phyloP scores from a whole-genome alignment of 2,329 filamentous ascomycete species.

The Aurifilum marmelostoma region DNA sequence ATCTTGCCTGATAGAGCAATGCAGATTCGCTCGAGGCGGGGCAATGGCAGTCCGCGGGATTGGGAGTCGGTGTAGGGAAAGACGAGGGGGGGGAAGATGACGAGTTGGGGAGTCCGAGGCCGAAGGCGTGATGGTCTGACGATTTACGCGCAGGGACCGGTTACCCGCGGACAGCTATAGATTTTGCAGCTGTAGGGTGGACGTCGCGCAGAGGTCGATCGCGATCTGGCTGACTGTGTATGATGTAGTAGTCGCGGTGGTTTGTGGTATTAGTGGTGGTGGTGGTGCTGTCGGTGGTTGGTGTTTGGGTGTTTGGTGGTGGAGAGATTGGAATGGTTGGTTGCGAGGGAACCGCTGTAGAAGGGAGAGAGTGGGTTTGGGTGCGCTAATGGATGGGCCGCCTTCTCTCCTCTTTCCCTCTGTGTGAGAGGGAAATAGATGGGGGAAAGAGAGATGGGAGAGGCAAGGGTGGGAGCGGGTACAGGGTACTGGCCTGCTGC shows the following conservation, averaged over 20 bases:
- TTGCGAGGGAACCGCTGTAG: constrained; percentile 14
- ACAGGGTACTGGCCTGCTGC: neutral
- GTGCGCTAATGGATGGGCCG: neutral
- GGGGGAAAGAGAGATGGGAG: neutral
- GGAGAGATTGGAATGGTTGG: constrained; percentile 14
- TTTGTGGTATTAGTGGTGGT: neutral
- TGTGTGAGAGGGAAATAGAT: neutral
- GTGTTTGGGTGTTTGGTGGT: constrained; percentile 11
- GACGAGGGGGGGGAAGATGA: neutral
- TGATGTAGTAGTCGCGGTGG: neutral
- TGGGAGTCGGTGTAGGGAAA: neutral
- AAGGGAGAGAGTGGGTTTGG: neutral
- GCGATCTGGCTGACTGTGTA: neutral
- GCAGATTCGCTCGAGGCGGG: constrained; percentile 1
- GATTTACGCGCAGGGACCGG: neutral
- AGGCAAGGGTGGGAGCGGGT: neutral
- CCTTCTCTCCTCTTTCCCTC: neutral
- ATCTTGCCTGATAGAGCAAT: constrained; percentile 25
- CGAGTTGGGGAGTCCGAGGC: neutral
- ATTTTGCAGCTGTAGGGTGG: neutral
- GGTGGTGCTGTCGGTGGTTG: constrained; percentile 1
- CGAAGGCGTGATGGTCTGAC: neutral
- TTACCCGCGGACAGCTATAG: neutral
- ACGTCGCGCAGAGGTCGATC: neutral
- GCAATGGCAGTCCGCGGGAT: neutral